phyloP scores from a whole-genome alignment of 257 asterid genomes.

The Solanum etuberosum region DNA sequence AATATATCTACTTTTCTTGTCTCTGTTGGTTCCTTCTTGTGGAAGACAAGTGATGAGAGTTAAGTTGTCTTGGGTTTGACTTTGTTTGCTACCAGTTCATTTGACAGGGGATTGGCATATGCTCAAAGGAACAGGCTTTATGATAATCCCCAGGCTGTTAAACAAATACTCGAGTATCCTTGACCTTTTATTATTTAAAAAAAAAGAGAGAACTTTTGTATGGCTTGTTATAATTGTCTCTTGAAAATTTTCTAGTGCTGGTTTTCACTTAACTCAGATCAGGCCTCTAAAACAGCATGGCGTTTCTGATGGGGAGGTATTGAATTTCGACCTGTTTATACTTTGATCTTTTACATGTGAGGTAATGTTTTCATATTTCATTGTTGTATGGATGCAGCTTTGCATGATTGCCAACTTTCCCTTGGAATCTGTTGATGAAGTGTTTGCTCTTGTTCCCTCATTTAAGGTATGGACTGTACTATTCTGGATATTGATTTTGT shows the following conservation, averaged over 20 bases:
- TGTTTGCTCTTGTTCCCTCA: slow-evolving; percentile 68
- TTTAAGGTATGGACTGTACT: slow-evolving; percentile 44
- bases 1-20: neutral
- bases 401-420: slow-evolving; percentile 66
- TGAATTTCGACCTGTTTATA: neutral
- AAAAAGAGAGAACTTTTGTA: neutral
- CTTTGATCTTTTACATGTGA: neutral
- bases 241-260: neutral
- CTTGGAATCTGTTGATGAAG: slow-evolving; percentile 81
- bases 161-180: slow-evolving; percentile 79
- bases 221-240: neutral
- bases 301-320: slow-evolving; percentile 77
- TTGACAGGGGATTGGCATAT: slow-evolving; percentile 65
- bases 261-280: slow-evolving; percentile 39
- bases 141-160: slow-evolving; percentile 46
- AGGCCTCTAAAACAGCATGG: slow-evolving; percentile 73
- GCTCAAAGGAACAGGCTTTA: slow-evolving; percentile 50
- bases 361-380: slow-evolving; percentile 3
- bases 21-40: neutral
- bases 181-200: neutral
- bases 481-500: neutral
- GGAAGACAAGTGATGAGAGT: neutral
- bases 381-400: slow-evolving; percentile 33
- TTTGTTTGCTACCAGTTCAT: slow-evolving; percentile 40
- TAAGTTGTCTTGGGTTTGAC: neutral